These are phyloP conservation scores for Penicillium sp. DNA, from an alignment of 2,329 filamentous ascomycete genomes.

Conservation along the genomic window DNA sequence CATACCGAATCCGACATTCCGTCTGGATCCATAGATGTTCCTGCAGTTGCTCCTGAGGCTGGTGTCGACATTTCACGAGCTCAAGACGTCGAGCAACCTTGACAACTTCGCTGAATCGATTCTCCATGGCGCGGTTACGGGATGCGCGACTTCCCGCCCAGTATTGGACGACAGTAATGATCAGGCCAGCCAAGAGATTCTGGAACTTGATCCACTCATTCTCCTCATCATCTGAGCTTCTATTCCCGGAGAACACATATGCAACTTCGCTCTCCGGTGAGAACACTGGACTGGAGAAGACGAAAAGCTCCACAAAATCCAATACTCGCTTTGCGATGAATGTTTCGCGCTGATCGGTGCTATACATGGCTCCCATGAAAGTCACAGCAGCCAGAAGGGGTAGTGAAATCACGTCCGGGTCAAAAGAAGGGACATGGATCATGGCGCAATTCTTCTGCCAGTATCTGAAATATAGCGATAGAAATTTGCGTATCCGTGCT, in stretches of 20 bases:
- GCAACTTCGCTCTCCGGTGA: slow-evolving; percentile 46
- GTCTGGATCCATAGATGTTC: slow-evolving; percentile 50
- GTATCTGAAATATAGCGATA: slow-evolving; percentile 49
- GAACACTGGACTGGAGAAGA: slow-evolving; percentile 49
- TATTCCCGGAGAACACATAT: slow-evolving; percentile 34
- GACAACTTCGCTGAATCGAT: slow-evolving; percentile 47
- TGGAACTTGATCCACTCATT: slow-evolving; percentile 44
- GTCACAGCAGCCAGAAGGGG: slow-evolving; percentile 46
- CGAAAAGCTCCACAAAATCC: slow-evolving; percentile 49
- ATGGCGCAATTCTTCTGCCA: slow-evolving; percentile 53
- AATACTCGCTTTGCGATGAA: slow-evolving; percentile 44
- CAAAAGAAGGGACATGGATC: slow-evolving; percentile 48
- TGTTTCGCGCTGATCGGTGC: slow-evolving; percentile 43
- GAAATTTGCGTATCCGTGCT: slow-evolving; percentile 46
- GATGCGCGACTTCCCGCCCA: slow-evolving; percentile 47
- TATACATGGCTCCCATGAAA: slow-evolving; percentile 53
- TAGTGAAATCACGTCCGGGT: slow-evolving; percentile 40
- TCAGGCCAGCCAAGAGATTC: slow-evolving; percentile 48
- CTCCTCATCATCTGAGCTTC: slow-evolving; percentile 24
- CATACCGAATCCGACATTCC: slow-evolving; percentile 49
- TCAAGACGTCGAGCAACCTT: slow-evolving; percentile 47
- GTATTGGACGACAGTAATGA: slow-evolving; percentile 49
- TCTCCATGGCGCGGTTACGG: slow-evolving; percentile 48
- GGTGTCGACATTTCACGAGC: slow-evolving; percentile 44
- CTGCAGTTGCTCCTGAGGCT: slow-evolving; percentile 39